Percentiles rank a stretch among this genome's conserved stretches.
phyloP scores from a whole-genome alignment of 257 asterid species.

The Anisodus tanguticus region DNA sequence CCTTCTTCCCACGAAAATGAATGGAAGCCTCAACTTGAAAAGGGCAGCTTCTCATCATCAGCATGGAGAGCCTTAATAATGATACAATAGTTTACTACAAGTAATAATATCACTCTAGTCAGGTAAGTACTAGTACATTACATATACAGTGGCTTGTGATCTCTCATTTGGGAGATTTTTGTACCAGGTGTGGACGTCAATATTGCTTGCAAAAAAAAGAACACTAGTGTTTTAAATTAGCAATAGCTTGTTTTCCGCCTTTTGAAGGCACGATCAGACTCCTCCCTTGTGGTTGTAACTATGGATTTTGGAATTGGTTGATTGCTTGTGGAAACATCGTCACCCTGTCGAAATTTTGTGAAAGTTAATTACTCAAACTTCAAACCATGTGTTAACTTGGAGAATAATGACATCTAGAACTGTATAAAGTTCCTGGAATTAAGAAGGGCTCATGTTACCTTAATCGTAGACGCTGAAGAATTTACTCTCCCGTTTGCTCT shows the following conservation, averaged over 20 bases:
- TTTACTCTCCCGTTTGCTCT: constrained; percentile 53
- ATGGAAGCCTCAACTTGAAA: constrained; percentile 32
- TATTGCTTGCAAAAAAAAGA: not conserved
- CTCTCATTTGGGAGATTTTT: constrained; percentile 43
- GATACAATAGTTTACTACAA: constrained; percentile 19
- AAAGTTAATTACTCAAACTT: not conserved
- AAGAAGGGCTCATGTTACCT: constrained; percentile 51
- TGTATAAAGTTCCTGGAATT: not conserved
- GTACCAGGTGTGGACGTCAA: constrained; percentile 23
- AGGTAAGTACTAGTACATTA: constrained; percentile 41
- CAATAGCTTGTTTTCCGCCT: constrained; percentile 74
- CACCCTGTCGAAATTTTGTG: constrained; percentile 43
- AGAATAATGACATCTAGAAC: not conserved
- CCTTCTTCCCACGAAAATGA: constrained; percentile 22
- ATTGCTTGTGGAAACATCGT: constrained; percentile 39
- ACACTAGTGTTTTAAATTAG: constrained; percentile 39
- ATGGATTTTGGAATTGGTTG: constrained; percentile 48
- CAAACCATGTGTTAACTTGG: not conserved
- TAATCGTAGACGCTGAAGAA: constrained; percentile 59
- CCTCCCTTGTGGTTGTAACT: constrained; percentile 55
- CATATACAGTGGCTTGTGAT: constrained; percentile 64
- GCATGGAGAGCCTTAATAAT: constrained; percentile 35
- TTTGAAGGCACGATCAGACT: constrained; percentile 61
- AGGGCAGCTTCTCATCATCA: constrained; percentile 35
- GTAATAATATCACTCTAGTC: constrained; percentile 27